Conservation (phyloP, 1,139 yeast species). For the Pneumocystis murina region DNA sequence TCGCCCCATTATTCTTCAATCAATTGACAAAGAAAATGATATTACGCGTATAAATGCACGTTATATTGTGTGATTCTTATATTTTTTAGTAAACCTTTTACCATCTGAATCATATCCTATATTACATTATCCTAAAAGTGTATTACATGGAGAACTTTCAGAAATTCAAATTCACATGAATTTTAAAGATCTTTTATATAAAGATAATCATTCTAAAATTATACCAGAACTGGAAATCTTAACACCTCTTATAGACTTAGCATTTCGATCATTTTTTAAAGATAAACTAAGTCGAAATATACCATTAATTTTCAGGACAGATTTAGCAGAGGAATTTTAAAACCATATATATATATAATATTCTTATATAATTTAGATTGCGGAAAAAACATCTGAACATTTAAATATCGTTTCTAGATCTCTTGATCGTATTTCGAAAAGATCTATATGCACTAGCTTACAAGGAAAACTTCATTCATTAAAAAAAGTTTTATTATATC, state of each 20-base stretch:
- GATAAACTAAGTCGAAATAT: background rate
- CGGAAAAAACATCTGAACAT: background rate
- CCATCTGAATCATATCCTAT: background rate
- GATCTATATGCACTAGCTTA: background rate
- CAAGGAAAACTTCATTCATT: background rate
- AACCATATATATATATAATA: background rate
- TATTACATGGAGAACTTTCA: background rate
- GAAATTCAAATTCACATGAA: background rate
- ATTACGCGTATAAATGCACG: background rate
- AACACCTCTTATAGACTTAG: background rate
- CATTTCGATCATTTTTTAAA: background rate
- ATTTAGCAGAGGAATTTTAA: background rate
- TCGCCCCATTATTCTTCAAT: background rate
- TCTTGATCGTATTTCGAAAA: background rate
- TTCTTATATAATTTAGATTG: background rate
- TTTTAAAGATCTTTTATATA: background rate
- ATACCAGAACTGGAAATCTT: background rate
- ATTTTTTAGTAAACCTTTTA: background rate
- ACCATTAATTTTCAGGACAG: background rate
- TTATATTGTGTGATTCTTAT: background rate
- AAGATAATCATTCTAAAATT: background rate
- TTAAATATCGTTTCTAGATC: background rate
- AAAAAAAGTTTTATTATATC: background rate
- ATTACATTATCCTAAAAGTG: background rate
- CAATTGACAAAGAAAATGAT: background rate